These are phyloP conservation scores for Puya raimondii DNA, from an alignment of 176 grass and related monocot genomes.

Conservation along the genomic window DNA sequence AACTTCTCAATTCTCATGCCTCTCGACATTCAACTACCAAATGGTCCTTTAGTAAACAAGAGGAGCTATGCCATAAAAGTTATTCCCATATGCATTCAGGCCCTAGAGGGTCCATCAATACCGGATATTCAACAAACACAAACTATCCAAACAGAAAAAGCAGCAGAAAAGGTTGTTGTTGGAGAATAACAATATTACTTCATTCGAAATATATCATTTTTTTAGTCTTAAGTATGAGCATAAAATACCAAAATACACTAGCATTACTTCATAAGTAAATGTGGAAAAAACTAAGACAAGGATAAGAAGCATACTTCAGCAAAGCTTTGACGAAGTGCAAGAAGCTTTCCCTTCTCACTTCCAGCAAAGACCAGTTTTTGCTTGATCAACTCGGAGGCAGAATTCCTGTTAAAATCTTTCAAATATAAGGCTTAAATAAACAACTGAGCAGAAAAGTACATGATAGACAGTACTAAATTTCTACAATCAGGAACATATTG, in stretches of 20 bases:
- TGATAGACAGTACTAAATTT: not conserved
- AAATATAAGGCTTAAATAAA: slow-evolving; percentile 2
- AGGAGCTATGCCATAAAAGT: too few species aligned
- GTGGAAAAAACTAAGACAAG: not conserved
- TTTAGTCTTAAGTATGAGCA: not conserved
- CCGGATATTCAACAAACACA: too few species aligned
- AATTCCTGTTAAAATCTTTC: slow-evolving; percentile 52
- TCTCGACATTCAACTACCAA: too few species aligned
- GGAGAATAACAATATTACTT: not conserved
- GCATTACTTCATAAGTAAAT: not conserved
- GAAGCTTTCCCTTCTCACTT: slow-evolving; percentile 88
- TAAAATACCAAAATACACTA: not conserved
- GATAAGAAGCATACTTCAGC: slow-evolving; percentile 35
- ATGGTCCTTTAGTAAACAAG: too few species aligned
- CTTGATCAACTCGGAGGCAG: slow-evolving; percentile 76
- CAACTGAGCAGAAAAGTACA: not conserved
- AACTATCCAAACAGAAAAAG: not conserved
- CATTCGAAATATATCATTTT: not conserved
- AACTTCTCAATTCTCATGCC: too few species aligned
- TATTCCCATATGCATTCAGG: too few species aligned
- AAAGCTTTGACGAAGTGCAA: slow-evolving; percentile 88
- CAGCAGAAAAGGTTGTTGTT: slow-evolving; percentile 7
- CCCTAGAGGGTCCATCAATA: too few species aligned
- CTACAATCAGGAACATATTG: not conserved
- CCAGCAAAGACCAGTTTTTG: slow-evolving; percentile 85